A percentile compares a stretch with the other conserved stretches of the same genome.
phyloP scores from a whole-genome alignment of 371 early-diverging fungal genomes.

The Encephalitozoon hellem region DNA sequence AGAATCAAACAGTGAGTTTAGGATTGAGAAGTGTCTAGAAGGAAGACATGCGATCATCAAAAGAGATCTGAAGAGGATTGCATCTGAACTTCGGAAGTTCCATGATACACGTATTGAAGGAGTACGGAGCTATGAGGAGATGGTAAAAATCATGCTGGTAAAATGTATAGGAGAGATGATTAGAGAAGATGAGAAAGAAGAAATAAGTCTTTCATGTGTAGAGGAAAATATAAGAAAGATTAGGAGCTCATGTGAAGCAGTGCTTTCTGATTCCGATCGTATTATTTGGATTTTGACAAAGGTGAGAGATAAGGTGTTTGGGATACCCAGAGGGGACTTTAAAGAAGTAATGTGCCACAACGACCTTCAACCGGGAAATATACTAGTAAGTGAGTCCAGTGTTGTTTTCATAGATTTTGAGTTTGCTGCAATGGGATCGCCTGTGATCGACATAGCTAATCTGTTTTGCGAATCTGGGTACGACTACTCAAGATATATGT shows the following conservation, averaged over 20 bases:
- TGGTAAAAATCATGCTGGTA: neutral
- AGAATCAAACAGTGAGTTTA: neutral
- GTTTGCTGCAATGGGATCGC: conserved; percentile 1
- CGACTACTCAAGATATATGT: neutral
- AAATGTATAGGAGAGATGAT: neutral
- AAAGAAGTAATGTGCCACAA: conserved; percentile 14
- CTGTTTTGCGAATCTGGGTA: conserved; percentile 28
- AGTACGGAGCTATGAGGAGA: neutral
- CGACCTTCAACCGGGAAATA: conserved; percentile 32
- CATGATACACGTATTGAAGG: neutral
- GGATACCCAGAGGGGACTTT: neutral
- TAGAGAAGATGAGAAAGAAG: neutral
- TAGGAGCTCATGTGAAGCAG: neutral
- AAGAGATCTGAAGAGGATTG: neutral
- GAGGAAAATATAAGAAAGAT: neutral
- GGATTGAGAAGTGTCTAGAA: neutral
- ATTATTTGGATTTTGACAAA: neutral
- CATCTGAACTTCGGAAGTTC: neutral
- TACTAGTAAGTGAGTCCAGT: neutral
- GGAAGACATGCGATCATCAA: neutral
- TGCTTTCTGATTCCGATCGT: too few relatives aligned
- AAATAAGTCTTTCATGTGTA: too few relatives aligned
- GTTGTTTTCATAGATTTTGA: conserved; percentile 35
- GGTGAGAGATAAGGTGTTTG: neutral
- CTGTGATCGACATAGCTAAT: conserved; percentile 27